Base-by-base conservation (phyloP, 148 eudicot species). In the Bassia scoparia region DNA sequence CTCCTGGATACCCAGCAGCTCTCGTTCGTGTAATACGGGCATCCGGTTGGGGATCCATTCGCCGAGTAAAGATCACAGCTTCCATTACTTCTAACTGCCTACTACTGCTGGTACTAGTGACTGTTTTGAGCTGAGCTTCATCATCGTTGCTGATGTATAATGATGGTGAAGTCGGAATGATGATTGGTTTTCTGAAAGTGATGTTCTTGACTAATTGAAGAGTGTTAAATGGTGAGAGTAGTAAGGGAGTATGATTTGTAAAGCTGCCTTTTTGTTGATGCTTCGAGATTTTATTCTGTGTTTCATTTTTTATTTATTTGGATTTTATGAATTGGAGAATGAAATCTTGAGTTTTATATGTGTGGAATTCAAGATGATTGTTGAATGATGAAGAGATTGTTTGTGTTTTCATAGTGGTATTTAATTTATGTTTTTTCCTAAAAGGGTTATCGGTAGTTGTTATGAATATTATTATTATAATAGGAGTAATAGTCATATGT, bases 41-140 rank as follows among this genome's bases (percentile, higher is more conserved):
- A 6, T 83, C 82, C 34, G 78, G 29, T 86, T 80, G 27, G 82
- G 84, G 5, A 89, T 76, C 93, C 93, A 89, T 21, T 86, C 82
- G 4, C 93, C 26, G 76, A 76, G 48, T 76, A 86, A 2, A 86
- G 68, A 68, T 89, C 90, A 20, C 93, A 89, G 18, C 73, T 67
- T 64, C 59, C 37, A 30, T 34, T 30, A 0, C 12, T 52, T 0
- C 43, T 48, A 7, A 20, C 67, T 48, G n/a, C 30, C 7, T 7
- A 37, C 49, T 31, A 26, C 4, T 27, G 7, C 18, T 27, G 1
- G 1, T 7, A 10, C 31, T 27, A 1, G 55, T 9, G 18, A 33
- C 0, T 49, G 20, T 41, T 65, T 18, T 49, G 17, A n/a, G 49
- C 13, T 48, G 34, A 38, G 35, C 34, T 56, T 41, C 33, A 30